A percentile compares a stretch with the other conserved stretches of the same genome.
These are phyloP conservation scores for Calamus simplicifolius DNA, from an alignment of 176 grass and related monocot species.

Conservation along the genomic window DNA sequence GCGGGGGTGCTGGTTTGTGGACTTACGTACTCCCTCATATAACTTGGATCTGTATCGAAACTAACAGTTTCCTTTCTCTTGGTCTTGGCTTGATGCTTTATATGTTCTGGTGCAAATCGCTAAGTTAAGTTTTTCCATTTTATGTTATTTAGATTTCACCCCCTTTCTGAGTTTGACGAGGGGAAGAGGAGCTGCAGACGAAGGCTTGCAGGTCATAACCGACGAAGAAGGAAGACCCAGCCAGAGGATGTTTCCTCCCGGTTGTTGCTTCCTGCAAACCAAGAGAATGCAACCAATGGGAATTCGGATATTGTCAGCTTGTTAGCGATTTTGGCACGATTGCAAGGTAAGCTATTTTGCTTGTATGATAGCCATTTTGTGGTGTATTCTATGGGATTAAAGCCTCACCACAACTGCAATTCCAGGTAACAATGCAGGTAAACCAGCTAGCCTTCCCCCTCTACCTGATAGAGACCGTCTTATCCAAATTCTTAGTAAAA, in stretches of 20 bases:
- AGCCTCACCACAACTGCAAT: constrained; percentile 5
- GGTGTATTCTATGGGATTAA: no score
- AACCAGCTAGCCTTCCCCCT: constrained; percentile 36
- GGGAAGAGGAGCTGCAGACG: constrained; percentile 95
- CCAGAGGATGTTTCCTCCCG: constrained; percentile 74
- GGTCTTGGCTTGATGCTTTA: no score
- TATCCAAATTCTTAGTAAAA: constrained; percentile 71
- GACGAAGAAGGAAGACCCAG: constrained; percentile 88
- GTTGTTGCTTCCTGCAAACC: constrained; percentile 67
- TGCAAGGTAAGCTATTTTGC: constrained; percentile 52
- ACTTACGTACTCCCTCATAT: constrained; percentile 22
- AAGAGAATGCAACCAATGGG: constrained; percentile 56
- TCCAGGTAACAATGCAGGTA: constrained; percentile 50
- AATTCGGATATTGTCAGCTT: constrained; percentile 86
- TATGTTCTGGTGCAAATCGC: no score
- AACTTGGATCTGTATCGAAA: constrained; percentile 9
- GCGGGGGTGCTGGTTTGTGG: no score
- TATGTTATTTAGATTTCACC: constrained; percentile 70
- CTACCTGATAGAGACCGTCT: constrained; percentile 67
- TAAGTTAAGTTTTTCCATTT: background rate
- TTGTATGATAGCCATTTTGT: no score
- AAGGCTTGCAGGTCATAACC: constrained; percentile 85
- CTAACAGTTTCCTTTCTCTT: no score
- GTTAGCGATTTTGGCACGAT: constrained; percentile 59
- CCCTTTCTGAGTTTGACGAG: constrained; percentile 89